Evolutionary conservation across 2,329 filamentous ascomycete species (phyloP), one percentile per base, ranked within the genome.

Genomic region (Colletotrichum sansevieriae): DNA sequence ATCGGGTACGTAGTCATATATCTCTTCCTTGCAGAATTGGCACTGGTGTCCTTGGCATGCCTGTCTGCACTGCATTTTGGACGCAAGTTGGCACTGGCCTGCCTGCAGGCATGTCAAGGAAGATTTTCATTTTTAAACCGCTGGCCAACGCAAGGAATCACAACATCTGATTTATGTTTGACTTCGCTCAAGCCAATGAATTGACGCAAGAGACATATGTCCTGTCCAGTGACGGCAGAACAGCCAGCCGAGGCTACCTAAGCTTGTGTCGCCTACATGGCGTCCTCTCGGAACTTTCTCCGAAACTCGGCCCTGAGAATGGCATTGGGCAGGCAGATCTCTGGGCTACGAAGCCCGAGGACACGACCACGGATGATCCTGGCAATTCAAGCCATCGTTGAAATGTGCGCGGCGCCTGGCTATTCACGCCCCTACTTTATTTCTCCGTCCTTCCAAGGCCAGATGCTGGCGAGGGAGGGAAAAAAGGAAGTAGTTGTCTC

Each of bases 51-150:
- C 33, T 55, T 41, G 52, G 41, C 52, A 55, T 55, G 33, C 51
- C 35, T 55, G 52, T 18, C 37, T 41, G 52, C 52, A 55, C 52
- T 55, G 52, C 52, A 55, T 55, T 55, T 55, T 55, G 35, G 52
- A 25, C 15, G 35, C 25, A 55, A 41, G 20, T 15, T 55, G 52
- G 35, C 33, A 22, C 35, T 41, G 13, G 29, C 8, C 49, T 54
- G 15, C 41, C 49, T 46, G 43, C 6, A 18, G 43, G 43, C 43
- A 41, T 37, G 49, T 54, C 25, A 33, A 33, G 47, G 29, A 39
- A 8, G 13, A 37, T n/a, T 12, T 54, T 37, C 29, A 35, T 33
- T 6, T 6, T 37, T 18, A 0, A 39, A 39, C 1, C 37, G 37
- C 37, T 39, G 37, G 11, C 37, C 37, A 39, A 39, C 37, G 37